These are phyloP conservation scores for Tetragonia tetragonoides DNA, from an alignment of 148 eudicot genomes.

Conservation along the genomic window DNA sequence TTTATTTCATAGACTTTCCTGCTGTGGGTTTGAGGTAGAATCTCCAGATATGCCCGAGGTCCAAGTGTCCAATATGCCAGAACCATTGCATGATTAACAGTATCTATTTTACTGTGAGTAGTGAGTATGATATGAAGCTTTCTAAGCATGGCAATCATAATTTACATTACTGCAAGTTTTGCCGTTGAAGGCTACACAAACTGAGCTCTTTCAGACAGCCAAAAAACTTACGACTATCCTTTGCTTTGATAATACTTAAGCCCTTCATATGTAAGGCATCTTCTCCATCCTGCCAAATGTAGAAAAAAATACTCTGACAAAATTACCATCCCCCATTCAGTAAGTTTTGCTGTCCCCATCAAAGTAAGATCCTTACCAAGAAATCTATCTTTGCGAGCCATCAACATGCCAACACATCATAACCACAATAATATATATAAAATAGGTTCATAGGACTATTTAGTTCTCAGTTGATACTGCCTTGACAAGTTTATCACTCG, in stretches of 20 bases:
- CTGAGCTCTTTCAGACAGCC: not conserved
- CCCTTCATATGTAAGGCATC: not conserved
- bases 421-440: not conserved
- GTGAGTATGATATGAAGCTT: not conserved
- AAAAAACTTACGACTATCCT: not conserved
- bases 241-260: too few species aligned
- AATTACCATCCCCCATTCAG: not conserved
- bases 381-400: not conserved
- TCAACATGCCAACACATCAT: not conserved
- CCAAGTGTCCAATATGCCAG: not conserved
- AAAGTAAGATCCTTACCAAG: slow-evolving; percentile 1
- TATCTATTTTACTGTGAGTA: not conserved
- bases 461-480: not conserved
- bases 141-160: not conserved
- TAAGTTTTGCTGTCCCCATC: not conserved
- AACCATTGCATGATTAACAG: not conserved
- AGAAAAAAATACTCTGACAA: not conserved
- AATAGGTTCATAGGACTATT: not conserved
- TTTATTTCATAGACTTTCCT: not conserved
- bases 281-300: not conserved
- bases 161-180: not conserved
- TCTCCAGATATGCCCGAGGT: not conserved
- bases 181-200: not conserved
- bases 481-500: not conserved
- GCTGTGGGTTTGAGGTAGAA: not conserved